These are phyloP conservation scores for Larix kaempferi DNA, from an alignment of 75 land plant species.

Conservation along the genomic window DNA sequence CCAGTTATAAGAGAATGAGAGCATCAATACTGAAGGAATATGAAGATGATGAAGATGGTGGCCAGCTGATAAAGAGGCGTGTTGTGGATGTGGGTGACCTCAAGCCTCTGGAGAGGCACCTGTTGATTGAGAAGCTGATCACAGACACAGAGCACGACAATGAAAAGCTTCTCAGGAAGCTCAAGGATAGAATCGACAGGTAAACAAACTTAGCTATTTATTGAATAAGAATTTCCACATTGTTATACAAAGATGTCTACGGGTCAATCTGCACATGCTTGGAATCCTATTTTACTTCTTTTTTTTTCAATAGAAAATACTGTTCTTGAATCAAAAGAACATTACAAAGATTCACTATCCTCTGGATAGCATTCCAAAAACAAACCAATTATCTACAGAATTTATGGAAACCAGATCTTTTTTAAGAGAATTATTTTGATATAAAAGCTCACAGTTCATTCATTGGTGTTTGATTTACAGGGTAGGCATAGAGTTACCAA, in stretches of 20 bases:
- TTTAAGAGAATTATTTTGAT: too few relatives aligned
- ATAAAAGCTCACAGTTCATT: too few relatives aligned
- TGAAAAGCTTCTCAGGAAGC: constrained; percentile 42
- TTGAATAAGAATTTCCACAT: too few relatives aligned
- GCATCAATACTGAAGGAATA: constrained; percentile 11
- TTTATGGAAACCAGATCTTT: too few relatives aligned
- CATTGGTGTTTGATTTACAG: constrained; percentile 18
- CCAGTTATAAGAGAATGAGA: constrained; percentile 15
- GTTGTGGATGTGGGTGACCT: constrained; percentile 51
- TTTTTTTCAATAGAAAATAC: too few relatives aligned
- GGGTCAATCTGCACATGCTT: too few relatives aligned
- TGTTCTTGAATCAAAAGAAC: too few relatives aligned
- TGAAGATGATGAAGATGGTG: not conserved
- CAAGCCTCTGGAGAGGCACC: constrained; percentile 42
- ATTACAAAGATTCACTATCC: too few relatives aligned
- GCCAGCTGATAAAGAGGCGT: not conserved
- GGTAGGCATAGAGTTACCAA: constrained; percentile 66
- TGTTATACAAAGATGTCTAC: too few relatives aligned
- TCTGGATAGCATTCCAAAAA: too few relatives aligned
- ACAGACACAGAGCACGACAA: constrained; percentile 64
- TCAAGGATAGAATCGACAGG: constrained; percentile 61
- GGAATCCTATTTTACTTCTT: too few relatives aligned
- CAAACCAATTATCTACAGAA: too few relatives aligned
- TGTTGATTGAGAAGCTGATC: constrained; percentile 52
- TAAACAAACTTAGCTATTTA: not conserved